These are phyloP conservation scores for Bondarzewia mesenterica DNA, from an alignment of 1,284 basidiomycete species.

Conservation along the genomic window DNA sequence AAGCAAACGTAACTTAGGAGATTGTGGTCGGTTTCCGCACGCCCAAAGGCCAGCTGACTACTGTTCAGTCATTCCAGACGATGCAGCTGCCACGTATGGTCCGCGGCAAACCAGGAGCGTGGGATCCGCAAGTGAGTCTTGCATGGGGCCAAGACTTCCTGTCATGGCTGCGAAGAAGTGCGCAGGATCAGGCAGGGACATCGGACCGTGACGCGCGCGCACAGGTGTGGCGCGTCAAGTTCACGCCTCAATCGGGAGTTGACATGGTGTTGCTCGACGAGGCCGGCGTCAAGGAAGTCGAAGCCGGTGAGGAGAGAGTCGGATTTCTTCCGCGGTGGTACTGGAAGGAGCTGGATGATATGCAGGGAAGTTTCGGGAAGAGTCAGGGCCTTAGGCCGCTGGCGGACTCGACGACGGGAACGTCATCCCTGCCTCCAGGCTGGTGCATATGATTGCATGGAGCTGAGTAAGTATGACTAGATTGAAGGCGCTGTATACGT, in stretches of 20 bases:
- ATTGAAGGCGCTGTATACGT: background rate
- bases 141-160: constrained; percentile 68
- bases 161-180: constrained; percentile 32
- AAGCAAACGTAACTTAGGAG: constrained; percentile 37
- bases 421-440: background rate
- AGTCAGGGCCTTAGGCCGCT: background rate
- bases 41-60: constrained; percentile 57
- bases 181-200: background rate
- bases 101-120: constrained; percentile 64
- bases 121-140: constrained; percentile 74
- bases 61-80: constrained; percentile 64
- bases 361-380: background rate
- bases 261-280: constrained; percentile 35
- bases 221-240: constrained; percentile 61
- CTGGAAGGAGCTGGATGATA: constrained; percentile 41
- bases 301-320: constrained; percentile 56
- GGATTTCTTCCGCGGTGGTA: constrained; percentile 72
- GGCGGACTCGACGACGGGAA: background rate
- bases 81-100: constrained; percentile 65
- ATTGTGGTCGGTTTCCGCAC: constrained; percentile 92
- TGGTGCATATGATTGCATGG: background rate
- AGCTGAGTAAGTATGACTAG: background rate
- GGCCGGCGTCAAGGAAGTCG: constrained; percentile 46
- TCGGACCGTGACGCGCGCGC: constrained; percentile 5
- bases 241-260: constrained; percentile 48